phyloP scores from a whole-genome alignment of 2,329 filamentous ascomycete species.

The Exophiala mesophila region DNA sequence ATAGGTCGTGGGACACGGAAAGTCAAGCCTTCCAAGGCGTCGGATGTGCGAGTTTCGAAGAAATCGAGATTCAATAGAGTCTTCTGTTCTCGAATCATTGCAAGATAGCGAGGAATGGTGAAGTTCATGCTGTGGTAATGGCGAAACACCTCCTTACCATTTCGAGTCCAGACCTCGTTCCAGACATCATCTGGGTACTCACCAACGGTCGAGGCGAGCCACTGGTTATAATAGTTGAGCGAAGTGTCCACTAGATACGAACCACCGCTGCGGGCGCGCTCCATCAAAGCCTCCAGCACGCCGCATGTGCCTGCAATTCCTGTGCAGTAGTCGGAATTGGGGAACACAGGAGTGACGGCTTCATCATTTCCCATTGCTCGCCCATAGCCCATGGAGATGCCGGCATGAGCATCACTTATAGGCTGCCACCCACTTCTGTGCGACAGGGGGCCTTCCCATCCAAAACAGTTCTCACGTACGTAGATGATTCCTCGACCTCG shows the following conservation, averaged over 20 bases:
- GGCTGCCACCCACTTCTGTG: constrained; percentile 48
- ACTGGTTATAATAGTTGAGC: constrained; percentile 36
- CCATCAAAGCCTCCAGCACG: constrained; percentile 58
- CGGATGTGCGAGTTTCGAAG: constrained; percentile 38
- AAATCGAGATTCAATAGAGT: constrained; percentile 44
- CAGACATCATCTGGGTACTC: constrained; percentile 41
- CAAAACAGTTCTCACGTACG: constrained; percentile 48
- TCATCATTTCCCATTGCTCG: constrained; percentile 29
- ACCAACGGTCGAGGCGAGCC: constrained; percentile 37
- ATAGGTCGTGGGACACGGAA: constrained; percentile 42
- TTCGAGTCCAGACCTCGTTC: constrained; percentile 42
- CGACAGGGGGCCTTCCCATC: constrained; percentile 41
- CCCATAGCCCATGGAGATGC: constrained; percentile 34
- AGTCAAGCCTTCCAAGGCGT: constrained; percentile 33
- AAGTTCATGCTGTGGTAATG: constrained; percentile 47
- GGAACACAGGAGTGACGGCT: constrained; percentile 43
- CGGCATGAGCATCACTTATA: constrained; percentile 42
- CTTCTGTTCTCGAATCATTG: constrained; percentile 30
- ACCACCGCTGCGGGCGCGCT: constrained; percentile 54
- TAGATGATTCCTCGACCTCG: constrained; percentile 45
- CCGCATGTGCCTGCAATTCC: constrained; percentile 67
- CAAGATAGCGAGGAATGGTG: constrained; percentile 36
- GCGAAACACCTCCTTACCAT: constrained; percentile 45
- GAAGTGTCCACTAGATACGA: constrained; percentile 3
- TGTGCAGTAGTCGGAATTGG: constrained; percentile 60